These are phyloP conservation scores for Globisporangium splendens DNA, from an alignment of 352 stramenopile species.

Conservation along the genomic window DNA sequence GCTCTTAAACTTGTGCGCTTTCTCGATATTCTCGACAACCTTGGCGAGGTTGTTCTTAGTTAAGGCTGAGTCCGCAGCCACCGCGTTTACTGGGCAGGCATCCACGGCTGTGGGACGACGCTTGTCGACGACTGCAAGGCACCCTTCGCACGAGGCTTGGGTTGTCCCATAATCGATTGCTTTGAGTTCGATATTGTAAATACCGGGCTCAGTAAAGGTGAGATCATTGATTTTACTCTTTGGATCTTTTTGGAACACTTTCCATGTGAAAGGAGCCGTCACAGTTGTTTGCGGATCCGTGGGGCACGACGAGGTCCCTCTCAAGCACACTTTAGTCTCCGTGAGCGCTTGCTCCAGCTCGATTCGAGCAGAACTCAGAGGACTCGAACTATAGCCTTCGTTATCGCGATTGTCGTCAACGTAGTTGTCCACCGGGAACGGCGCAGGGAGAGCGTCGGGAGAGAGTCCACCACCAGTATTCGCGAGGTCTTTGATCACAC, in stretches of 20 bases:
- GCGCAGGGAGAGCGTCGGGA: not conserved
- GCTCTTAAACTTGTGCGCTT: no score
- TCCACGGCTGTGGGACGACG: not conserved
- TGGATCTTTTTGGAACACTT: not conserved
- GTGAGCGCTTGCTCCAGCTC: not conserved
- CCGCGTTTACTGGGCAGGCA: not conserved
- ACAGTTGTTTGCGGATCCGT: not conserved
- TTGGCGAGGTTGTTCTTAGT: not conserved
- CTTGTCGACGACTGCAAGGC: not conserved
- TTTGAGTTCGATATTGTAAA: not conserved
- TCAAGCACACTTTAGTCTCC: not conserved
- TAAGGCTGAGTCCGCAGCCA: not conserved
- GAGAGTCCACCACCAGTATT: not conserved
- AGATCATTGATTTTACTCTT: not conserved
- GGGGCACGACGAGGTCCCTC: not conserved
- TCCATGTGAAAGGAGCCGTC: not conserved
- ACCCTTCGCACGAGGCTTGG: not conserved
- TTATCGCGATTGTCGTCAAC: not conserved
- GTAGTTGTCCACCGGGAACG: not conserved
- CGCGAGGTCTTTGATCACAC: not conserved
- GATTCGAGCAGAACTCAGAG: not conserved
- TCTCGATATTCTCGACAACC: not conserved
- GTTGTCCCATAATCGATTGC: not conserved
- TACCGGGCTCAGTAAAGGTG: not conserved
- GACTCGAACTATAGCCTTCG: not conserved